Evolutionary conservation across 2,329 filamentous ascomycete species (phyloP).

Genomic region (Gaeumannomyces tritici): DNA sequence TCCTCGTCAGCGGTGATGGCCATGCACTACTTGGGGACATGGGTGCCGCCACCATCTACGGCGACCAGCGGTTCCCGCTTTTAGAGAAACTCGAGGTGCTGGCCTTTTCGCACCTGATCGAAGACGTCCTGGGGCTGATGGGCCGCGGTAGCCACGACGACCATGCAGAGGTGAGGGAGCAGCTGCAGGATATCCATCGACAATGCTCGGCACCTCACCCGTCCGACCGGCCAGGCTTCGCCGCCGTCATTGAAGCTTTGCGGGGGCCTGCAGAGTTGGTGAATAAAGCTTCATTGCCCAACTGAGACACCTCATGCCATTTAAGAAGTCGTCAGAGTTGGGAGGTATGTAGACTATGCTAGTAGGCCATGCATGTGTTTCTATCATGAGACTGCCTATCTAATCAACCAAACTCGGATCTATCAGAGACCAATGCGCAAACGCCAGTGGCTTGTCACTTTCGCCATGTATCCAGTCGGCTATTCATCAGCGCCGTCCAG

Average conservation of each 20-base stretch:
- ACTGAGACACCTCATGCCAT: background rate
- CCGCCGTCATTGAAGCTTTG: conserved; percentile 16
- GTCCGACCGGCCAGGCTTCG: conserved; percentile 21
- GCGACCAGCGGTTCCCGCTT: conserved; percentile 8
- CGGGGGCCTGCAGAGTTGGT: conserved; percentile 11
- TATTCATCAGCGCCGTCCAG: background rate
- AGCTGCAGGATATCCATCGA: conserved; percentile 17
- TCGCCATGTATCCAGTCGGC: background rate
- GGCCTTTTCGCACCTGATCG: conserved; percentile 35
- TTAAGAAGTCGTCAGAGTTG: background rate
- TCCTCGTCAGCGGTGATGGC: conserved; percentile 27
- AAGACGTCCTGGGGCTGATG: conserved; percentile 30
- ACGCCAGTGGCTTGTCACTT: background rate
- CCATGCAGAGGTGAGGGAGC: conserved; percentile 6
- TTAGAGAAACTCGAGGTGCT: conserved; percentile 35
- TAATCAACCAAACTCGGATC: background rate
- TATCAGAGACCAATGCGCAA: background rate
- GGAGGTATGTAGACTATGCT: background rate
- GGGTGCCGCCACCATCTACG: conserved; percentile 36
- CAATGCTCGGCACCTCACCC: conserved; percentile 17
- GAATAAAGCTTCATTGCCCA: conserved; percentile 13
- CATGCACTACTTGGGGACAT: conserved; percentile 38
- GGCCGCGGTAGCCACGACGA: background rate
- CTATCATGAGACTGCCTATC: background rate
- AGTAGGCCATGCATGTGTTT: background rate